These are phyloP conservation scores for Allantophomopsis lycopodina DNA, from an alignment of 2,329 filamentous ascomycete genomes.

Conservation along the genomic window DNA sequence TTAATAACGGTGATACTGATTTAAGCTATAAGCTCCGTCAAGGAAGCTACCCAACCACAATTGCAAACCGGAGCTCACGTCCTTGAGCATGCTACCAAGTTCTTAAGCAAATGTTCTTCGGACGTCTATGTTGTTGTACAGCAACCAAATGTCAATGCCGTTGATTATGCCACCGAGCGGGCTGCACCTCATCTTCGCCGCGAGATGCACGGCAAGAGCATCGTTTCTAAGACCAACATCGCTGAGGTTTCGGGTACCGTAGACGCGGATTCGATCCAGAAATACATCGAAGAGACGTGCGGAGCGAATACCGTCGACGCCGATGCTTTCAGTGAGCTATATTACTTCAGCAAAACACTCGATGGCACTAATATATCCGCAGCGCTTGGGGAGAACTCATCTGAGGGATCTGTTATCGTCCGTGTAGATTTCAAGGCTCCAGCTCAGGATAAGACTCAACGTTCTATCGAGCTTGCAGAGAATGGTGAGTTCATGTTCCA, in stretches of 20 bases:
- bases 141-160: conserved; percentile 59
- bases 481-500: not conserved
- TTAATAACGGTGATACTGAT: not conserved
- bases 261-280: not conserved
- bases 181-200: conserved; percentile 29
- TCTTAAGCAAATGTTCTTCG: conserved; percentile 57
- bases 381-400: no score
- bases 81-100: conserved; percentile 12
- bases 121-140: conserved; percentile 64
- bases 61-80: conserved; percentile 11
- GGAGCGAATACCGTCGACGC: not conserved
- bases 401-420: not conserved
- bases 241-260: conserved; percentile 41
- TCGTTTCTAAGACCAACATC: conserved; percentile 19
- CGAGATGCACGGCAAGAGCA: not conserved
- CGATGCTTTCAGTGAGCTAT: no score
- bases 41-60: conserved; percentile 14
- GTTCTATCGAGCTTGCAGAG: not conserved
- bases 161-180: conserved; percentile 45
- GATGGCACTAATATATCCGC: no score
- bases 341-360: no score
- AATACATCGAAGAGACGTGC: not conserved
- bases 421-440: not conserved
- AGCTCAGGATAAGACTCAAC: not conserved
- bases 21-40: not conserved